Percentiles rank a stretch among this genome's conserved stretches.
phyloP scores from a whole-genome alignment of 2,329 filamentous ascomycete genomes.

The Cladophialophora chaetospira region DNA sequence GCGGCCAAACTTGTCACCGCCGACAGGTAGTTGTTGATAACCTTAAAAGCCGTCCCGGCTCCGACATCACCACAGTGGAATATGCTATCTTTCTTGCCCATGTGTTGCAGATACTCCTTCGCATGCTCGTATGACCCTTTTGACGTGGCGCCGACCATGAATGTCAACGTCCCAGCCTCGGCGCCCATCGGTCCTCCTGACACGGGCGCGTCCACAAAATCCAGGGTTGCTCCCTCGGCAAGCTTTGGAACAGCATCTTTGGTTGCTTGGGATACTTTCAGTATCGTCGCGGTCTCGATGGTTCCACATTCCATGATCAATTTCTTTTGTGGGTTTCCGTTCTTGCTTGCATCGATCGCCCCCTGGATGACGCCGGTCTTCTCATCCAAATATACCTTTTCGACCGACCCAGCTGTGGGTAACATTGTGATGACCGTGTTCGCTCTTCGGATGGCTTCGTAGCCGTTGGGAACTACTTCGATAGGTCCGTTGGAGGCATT shows the following conservation, averaged over 20 bases:
- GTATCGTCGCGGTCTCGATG: conserved; percentile 56
- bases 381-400: conserved; percentile 53
- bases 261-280: conserved; percentile 45
- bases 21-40: conserved; percentile 38
- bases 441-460: conserved; percentile 44
- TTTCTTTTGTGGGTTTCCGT: conserved; percentile 47
- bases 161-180: conserved; percentile 54
- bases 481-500: conserved; percentile 41
- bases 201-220: conserved; percentile 58
- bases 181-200: conserved; percentile 58
- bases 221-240: conserved; percentile 34
- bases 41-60: conserved; percentile 37
- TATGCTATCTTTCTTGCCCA: conserved; percentile 55
- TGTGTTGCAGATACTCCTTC: conserved; percentile 40
- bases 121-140: conserved; percentile 42
- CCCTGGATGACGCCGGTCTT: conserved; percentile 42
- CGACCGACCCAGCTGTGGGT: conserved; percentile 55
- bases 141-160: conserved; percentile 57
- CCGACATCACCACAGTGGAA: conserved; percentile 38
- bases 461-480: conserved; percentile 41
- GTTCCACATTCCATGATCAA: conserved; percentile 58
- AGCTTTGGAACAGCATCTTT: conserved; percentile 22
- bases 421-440: conserved; percentile 57
- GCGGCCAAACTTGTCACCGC: conserved; percentile 34
- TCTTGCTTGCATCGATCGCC: conserved; percentile 37